phyloP scores from a whole-genome alignment of 208 protist species.

The Trichomonas vaginalis region DNA sequence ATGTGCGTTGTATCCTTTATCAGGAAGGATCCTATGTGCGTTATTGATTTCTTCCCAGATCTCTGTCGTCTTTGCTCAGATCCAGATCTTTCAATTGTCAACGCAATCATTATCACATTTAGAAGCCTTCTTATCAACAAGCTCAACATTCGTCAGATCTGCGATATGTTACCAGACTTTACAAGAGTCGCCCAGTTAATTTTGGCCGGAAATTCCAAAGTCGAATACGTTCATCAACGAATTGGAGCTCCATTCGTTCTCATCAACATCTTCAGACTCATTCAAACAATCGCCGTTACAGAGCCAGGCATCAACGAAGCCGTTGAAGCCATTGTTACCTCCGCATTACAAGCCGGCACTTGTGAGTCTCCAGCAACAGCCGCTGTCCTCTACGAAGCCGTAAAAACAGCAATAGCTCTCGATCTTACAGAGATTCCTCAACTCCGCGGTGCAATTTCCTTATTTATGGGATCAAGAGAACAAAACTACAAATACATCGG shows the following conservation, averaged over 20 bases:
- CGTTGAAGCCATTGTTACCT: background rate
- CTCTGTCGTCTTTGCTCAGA: background rate
- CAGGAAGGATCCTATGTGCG: background rate
- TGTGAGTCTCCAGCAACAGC: background rate
- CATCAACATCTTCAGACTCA: background rate
- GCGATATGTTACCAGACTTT: background rate
- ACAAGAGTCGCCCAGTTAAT: background rate
- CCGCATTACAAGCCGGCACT: background rate
- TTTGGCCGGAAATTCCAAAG: background rate
- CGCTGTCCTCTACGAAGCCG: background rate
- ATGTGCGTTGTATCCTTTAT: background rate
- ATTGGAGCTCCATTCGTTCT: background rate
- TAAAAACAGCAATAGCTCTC: background rate
- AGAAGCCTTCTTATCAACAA: background rate
- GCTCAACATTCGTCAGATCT: background rate
- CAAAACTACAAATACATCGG: conserved; percentile 8
- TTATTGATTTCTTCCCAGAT: conserved; percentile 12
- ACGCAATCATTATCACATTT: background rate
- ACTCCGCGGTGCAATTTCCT: background rate
- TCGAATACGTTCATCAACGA: background rate
- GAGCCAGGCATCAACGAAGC: background rate
- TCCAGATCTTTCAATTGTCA: conserved; percentile 7
- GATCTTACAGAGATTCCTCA: background rate
- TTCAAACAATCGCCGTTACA: background rate
- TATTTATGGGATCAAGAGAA: background rate